These are phyloP conservation scores for Saccharomyces mikatae DNA, from an alignment of 805 yeast genomes.

Conservation along the genomic window DNA sequence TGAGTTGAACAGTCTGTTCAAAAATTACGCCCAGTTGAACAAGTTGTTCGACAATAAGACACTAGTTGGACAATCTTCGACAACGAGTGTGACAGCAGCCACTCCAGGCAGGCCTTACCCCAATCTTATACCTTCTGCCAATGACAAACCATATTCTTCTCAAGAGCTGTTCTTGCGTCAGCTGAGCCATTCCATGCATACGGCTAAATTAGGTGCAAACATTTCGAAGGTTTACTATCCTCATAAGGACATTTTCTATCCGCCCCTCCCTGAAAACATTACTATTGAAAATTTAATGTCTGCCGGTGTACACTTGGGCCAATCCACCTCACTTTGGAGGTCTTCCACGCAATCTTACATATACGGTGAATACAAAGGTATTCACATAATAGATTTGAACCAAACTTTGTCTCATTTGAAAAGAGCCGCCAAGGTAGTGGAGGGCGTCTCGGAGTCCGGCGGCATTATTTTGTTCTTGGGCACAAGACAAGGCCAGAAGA, in stretches of 20 bases:
- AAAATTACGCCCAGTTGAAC: slow-evolving; percentile 20
- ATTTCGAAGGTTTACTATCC: slow-evolving; percentile 60
- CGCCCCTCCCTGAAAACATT: slow-evolving; percentile 48
- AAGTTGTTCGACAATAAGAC: slow-evolving; percentile 2
- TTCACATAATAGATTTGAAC: slow-evolving; percentile 84
- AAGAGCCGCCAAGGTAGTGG: slow-evolving; percentile 77
- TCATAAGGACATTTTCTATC: slow-evolving; percentile 53
- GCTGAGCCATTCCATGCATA: slow-evolving; percentile 47
- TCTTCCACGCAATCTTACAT: slow-evolving; percentile 78
- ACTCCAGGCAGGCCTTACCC: slow-evolving; percentile 30
- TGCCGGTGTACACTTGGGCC: slow-evolving; percentile 93
- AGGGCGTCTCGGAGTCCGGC: slow-evolving; percentile 74
- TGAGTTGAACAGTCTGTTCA: slow-evolving; percentile 23
- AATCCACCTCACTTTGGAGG: slow-evolving; percentile 70
- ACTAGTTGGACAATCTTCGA: background rate
- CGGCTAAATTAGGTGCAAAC: slow-evolving; percentile 57
- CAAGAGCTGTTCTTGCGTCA: slow-evolving; percentile 76
- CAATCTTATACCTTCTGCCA: slow-evolving; percentile 55
- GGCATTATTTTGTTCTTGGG: slow-evolving; percentile 84
- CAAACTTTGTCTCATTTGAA: slow-evolving; percentile 68
- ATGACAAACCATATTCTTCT: slow-evolving; percentile 57
- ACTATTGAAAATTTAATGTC: slow-evolving; percentile 69
- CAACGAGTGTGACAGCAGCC: background rate
- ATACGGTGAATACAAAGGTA: slow-evolving; percentile 82
- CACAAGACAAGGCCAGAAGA: slow-evolving; percentile 66